Evolutionary conservation across 1,139 yeast genomes (phyloP).

Genomic region (Meyerozyma carpophila): DNA sequence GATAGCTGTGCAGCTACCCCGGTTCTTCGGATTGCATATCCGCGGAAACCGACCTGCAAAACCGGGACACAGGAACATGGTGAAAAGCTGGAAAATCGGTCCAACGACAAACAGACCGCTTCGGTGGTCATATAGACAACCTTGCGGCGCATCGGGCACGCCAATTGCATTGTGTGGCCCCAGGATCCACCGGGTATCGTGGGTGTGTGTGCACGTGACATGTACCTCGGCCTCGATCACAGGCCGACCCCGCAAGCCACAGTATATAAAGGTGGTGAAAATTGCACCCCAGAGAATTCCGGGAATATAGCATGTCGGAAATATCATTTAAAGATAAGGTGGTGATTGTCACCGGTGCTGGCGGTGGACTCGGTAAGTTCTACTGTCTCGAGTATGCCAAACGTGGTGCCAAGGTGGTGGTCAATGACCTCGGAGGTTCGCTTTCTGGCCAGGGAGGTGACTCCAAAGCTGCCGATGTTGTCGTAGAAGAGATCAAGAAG

Average conservation of each 20-base stretch:
- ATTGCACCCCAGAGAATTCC: not conserved
- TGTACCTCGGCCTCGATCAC: constrained; percentile 1
- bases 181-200: not conserved
- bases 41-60: not conserved
- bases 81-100: no score
- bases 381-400: constrained; percentile 85
- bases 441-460: constrained; percentile 65
- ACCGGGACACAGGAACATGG: no score
- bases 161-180: not conserved
- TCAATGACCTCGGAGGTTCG: constrained; percentile 89
- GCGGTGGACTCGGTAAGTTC: constrained; percentile 91
- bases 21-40: constrained; percentile 1
- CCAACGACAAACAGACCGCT: no score
- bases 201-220: not conserved
- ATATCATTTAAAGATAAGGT: constrained; percentile 70
- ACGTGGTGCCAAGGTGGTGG: constrained; percentile 89
- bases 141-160: not conserved
- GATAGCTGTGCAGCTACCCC: not conserved
- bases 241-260: constrained; percentile 2
- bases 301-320: constrained; percentile 22
- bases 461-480: constrained; percentile 76
- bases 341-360: constrained; percentile 93
- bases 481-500: constrained; percentile 74
- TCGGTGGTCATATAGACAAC: no score
- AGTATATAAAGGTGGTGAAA: not conserved